Evolutionary conservation across 345 rosid genomes (phyloP), one percentile per base, ranked within the genome.

Genomic region (Capsella bursapastoris): DNA sequence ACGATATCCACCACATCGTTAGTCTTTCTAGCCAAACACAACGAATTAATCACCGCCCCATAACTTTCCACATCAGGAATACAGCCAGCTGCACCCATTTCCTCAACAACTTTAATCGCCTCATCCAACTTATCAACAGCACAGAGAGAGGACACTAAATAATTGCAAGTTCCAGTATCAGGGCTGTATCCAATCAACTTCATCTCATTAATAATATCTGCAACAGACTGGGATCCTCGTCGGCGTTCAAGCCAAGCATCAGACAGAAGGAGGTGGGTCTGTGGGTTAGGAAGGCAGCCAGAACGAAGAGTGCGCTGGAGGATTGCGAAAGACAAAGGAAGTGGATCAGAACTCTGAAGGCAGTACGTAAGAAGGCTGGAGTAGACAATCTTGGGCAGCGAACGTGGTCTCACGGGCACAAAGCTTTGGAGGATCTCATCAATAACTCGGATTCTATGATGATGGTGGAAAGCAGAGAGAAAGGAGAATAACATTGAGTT

Each of bases 11-110:
- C 68, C 4, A 89, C 88, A 55, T 84, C 81, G 47, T n/a, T 75
- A 40, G 84, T 86, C 84, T 81, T 91, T 75, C 91, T 79, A 32
- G 78, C 81, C 8, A 44, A 63, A 74, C 91, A 86, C 85, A 94
- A 78, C 5, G 87, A 73, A 18, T 40, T 68, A 40, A 91, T 84
- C 48, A 88, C 79, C 1, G 66, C 74, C 3, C 87, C 88, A 32
- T 86, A 94, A 64, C 96, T 84, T 70, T 88, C 95, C 66, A 73
- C 37, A 84, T 91, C 93, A 74, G 97, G 93, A 64, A 87, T 60
- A 66, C 95, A 91, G 22, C 87, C 90, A 2, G 80, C 89, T 14
- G 25, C 52, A 53, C 62, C 12, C 88, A 94, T 94, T 45, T 81
- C 85, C 74, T 82, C 86, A 74, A 91, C 78, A 68, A 91, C 83